Percentiles rank a stretch among this genome's conserved stretches.
Conservation (phyloP, 176 grass and related monocot species). For the Echinochloa phyllopogon region DNA sequence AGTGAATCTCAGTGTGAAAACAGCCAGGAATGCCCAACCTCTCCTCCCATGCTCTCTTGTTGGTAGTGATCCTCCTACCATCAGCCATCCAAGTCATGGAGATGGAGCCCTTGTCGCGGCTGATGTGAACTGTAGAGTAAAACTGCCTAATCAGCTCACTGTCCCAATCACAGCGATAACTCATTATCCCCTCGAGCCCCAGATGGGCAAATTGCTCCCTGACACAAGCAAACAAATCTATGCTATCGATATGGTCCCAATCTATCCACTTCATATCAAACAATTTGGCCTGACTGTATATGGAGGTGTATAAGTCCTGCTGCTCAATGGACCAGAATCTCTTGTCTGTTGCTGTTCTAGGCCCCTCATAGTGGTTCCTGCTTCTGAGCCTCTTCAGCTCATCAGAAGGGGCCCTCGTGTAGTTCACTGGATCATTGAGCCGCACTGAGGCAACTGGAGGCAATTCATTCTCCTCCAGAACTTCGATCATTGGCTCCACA, state of each 20-base stretch:
- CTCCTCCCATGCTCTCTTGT: constrained; percentile 39
- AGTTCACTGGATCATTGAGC: background rate
- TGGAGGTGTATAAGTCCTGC: constrained; percentile 33
- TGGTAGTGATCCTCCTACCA: constrained; percentile 24
- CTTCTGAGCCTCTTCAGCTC: constrained; percentile 38
- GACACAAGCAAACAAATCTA: constrained; percentile 27
- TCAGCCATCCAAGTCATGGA: constrained; percentile 38
- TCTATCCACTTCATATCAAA: constrained; percentile 28
- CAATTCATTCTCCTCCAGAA: constrained; percentile 36
- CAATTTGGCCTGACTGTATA: background rate
- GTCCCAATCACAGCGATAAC: constrained; percentile 20
- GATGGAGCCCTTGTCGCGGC: constrained; percentile 9
- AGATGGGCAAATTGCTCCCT: constrained; percentile 23
- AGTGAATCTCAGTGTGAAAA: constrained; percentile 19
- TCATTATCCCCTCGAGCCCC: constrained; percentile 38
- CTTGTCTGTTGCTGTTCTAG: constrained; percentile 42
- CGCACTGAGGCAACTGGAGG: constrained; percentile 31
- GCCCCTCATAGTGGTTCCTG: constrained; percentile 34
- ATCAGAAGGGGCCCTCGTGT: constrained; percentile 12
- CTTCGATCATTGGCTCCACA: background rate
- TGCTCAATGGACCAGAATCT: constrained; percentile 50
- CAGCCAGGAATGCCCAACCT: background rate
- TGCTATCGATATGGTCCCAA: background rate
- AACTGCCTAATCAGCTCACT: constrained; percentile 22
- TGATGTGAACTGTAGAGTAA: constrained; percentile 41